phyloP scores from a whole-genome alignment of 164 flowering plant genomes.

The Dillenia suffruticosa region DNA sequence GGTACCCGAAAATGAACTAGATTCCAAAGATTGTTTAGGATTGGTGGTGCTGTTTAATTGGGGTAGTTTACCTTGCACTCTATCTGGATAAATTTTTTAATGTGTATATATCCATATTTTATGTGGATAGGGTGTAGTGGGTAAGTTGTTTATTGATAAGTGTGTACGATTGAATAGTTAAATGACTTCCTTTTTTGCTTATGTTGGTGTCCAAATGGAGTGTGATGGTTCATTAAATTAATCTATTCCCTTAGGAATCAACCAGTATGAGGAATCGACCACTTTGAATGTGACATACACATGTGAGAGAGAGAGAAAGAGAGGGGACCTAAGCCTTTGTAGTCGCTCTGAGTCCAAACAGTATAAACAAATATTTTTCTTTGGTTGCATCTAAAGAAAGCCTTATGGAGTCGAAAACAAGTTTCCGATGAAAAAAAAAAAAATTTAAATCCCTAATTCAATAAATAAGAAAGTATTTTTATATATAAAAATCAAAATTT shows the following conservation, averaged over 20 bases:
- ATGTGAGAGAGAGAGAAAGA: not conserved
- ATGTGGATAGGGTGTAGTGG: conserved; percentile 5
- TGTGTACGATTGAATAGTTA: conserved; percentile 14
- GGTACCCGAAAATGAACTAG: no score
- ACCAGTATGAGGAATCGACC: conserved; percentile 3
- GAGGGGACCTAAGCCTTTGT: no score
- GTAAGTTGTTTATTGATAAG: conserved; percentile 8
- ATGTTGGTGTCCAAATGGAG: conserved; percentile 6
- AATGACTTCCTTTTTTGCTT: not conserved
- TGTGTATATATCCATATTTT: not conserved
- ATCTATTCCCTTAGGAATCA: conserved; percentile 4
- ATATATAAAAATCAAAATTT: no score
- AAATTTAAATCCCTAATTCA: not conserved
- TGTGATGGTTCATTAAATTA: not conserved
- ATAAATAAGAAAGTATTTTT: not conserved
- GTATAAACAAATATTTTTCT: not conserved
- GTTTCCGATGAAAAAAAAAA: no score
- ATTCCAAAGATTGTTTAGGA: no score
- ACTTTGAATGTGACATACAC: conserved; percentile 4
- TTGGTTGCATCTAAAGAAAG: conserved; percentile 1
- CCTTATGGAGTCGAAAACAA: not conserved
- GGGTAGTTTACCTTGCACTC: no score
- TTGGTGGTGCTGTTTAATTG: no score
- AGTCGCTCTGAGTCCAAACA: no score
- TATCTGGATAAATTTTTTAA: no score